phyloP scores from a whole-genome alignment of 164 flowering plant genomes.

The Nymphaea colorata region DNA sequence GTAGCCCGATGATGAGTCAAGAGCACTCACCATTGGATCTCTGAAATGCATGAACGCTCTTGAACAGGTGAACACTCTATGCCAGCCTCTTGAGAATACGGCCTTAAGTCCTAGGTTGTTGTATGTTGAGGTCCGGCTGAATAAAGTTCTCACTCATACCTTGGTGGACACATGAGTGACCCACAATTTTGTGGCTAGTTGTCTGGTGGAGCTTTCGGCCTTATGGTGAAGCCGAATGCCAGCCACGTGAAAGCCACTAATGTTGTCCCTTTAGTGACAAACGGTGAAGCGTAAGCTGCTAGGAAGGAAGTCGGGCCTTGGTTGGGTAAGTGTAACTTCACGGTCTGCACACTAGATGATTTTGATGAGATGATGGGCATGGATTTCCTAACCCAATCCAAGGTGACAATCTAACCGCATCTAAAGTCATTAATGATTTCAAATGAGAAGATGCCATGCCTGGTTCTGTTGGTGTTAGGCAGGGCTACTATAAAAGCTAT shows the following conservation, averaged over 20 bases:
- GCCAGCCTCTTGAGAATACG: background rate
- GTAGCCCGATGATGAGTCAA: background rate
- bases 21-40: background rate
- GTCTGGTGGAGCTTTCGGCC: background rate
- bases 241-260: constrained; percentile 2
- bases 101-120: background rate
- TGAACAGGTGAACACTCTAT: background rate
- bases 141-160: background rate
- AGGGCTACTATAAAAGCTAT: too few relatives aligned
- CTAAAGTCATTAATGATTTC: background rate
- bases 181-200: constrained; percentile 6
- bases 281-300: background rate
- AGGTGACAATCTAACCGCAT: too few relatives aligned
- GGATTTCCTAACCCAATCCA: too few relatives aligned
- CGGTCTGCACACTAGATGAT: background rate
- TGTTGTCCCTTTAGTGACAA: background rate
- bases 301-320: background rate
- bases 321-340: background rate
- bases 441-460: background rate
- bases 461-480: background rate
- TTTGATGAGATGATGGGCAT: background rate
- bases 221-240: background rate
- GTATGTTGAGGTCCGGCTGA: background rate
- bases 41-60: background rate
- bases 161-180: constrained; percentile 2